Percentiles rank a stretch among this genome's conserved stretches.
phyloP scores from a whole-genome alignment of 2,329 filamentous ascomycete species.

The Xylaria sp. region DNA sequence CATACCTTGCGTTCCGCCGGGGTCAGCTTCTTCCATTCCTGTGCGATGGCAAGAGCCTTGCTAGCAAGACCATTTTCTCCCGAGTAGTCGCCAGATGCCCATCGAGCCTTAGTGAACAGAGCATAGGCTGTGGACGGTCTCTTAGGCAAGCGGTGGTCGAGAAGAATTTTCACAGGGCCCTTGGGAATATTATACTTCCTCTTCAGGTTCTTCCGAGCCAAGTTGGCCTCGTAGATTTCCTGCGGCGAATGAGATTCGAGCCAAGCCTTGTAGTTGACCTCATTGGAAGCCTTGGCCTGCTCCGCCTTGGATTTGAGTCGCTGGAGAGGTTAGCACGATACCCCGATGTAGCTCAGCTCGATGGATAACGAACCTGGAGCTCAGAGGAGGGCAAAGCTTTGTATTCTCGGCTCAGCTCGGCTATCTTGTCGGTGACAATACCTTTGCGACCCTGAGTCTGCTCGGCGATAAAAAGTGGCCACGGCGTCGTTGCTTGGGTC shows the following conservation, averaged over 20 bases:
- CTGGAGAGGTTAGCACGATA: slow-evolving; percentile 46
- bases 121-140: slow-evolving; percentile 49
- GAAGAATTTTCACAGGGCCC: slow-evolving; percentile 48
- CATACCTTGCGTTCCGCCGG: slow-evolving; percentile 57
- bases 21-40: slow-evolving; percentile 58
- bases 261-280: slow-evolving; percentile 58
- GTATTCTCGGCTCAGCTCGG: slow-evolving; percentile 50
- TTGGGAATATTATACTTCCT: slow-evolving; percentile 50
- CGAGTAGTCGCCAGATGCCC: slow-evolving; percentile 46
- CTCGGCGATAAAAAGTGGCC: slow-evolving; percentile 54
- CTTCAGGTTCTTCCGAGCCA: slow-evolving; percentile 57
- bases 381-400: slow-evolving; percentile 56
- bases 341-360: not conserved
- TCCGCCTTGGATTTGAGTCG: slow-evolving; percentile 50
- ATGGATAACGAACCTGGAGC: slow-evolving; percentile 54
- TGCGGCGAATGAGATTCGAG: slow-evolving; percentile 56
- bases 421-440: slow-evolving; percentile 42
- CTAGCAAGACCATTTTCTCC: slow-evolving; percentile 33
- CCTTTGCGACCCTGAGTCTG: slow-evolving; percentile 42
- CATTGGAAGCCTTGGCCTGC: slow-evolving; percentile 57
- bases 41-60: slow-evolving; percentile 42
- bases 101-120: slow-evolving; percentile 55
- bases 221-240: slow-evolving; percentile 60
- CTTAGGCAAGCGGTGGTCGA: slow-evolving; percentile 62
- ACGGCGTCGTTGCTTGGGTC: slow-evolving; percentile 49